Conservation (phyloP, 2,329 filamentous ascomycete species). For the Corynespora cassiicola region DNA sequence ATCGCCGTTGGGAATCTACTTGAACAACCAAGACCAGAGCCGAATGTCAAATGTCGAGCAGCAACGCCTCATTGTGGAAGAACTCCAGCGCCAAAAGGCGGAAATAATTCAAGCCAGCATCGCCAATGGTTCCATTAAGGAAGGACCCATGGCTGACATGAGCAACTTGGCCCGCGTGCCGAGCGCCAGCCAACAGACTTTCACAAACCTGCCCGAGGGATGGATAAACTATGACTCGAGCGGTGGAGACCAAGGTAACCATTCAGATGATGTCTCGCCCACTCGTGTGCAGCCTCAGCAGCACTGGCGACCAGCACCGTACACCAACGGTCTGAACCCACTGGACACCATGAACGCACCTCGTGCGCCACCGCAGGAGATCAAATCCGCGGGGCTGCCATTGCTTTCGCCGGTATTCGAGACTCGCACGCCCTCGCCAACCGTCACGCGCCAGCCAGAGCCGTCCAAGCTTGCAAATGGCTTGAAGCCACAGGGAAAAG, state of each 20-base stretch:
- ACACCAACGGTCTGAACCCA: slow-evolving; percentile 37
- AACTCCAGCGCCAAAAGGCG: slow-evolving; percentile 38
- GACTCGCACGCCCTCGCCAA: slow-evolving; percentile 74
- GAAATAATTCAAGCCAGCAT: slow-evolving; percentile 22
- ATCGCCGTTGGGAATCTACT: slow-evolving; percentile 29
- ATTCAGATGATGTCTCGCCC: slow-evolving; percentile 35
- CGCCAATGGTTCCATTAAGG: slow-evolving; percentile 33
- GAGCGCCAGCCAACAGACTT: slow-evolving; percentile 33
- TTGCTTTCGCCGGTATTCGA: slow-evolving; percentile 77
- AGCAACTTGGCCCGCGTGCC: slow-evolving; percentile 29
- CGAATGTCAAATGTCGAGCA: slow-evolving; percentile 33
- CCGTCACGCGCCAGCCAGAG: slow-evolving; percentile 54
- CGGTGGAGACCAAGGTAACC: slow-evolving; percentile 28
- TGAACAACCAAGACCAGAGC: slow-evolving; percentile 29
- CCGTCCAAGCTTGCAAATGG: slow-evolving; percentile 35
- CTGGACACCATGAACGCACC: slow-evolving; percentile 55
- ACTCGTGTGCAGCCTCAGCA: slow-evolving; percentile 35
- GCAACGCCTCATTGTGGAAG: slow-evolving; percentile 38
- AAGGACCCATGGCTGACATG: slow-evolving; percentile 18
- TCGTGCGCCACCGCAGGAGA: slow-evolving; percentile 40
- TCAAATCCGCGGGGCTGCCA: slow-evolving; percentile 49
- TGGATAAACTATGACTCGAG: slow-evolving; percentile 34
- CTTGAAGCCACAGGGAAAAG: slow-evolving; percentile 33
- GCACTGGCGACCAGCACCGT: slow-evolving; percentile 35
- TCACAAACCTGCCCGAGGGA: slow-evolving; percentile 31